Base-by-base conservation (phyloP, 2,329 filamentous ascomycete species). In the Colletotrichum sp. region DNA sequence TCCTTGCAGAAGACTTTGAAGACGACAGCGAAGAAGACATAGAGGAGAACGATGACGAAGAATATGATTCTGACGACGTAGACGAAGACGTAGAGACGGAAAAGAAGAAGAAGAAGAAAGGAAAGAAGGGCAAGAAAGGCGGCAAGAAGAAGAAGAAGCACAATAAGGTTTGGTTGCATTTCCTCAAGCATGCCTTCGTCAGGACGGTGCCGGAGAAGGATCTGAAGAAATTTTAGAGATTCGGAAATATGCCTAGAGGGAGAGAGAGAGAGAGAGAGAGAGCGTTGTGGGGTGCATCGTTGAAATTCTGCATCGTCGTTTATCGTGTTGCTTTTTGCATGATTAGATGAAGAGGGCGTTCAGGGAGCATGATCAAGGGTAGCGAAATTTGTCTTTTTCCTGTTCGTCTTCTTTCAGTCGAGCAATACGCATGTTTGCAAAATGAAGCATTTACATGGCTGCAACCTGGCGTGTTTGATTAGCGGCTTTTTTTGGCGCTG, bases 161-260 rank as follows among this genome's bases (percentile, higher is more conserved):
- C 79, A 93, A 94, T 82, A 92, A 93, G 82, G 88, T 92, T 7
- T 98, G 96, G 96, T 88, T 93, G 76, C 92, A 93, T 66, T 98
- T 98, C 82, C 86, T 98, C 32, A 85, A 88, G 75, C 92, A 95
- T 72, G 96, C 96, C 1, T 98, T 97, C 85, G 94, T 98, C 26
- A 91, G 92, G 52, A 96, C 93, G 5, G 86, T 94, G 80, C 89
- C 92, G 67, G 86, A 91, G 70, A 89, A 93, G 66, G 92, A 96
- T 55, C 87, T 98, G 44, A 86, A 90, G 80, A 85, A 89, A 78
- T 79, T 88, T 52, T 76, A 52, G 68, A 67, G 59, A 55, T 15
- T 16, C 63, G 32, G 52, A 60, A 13, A 26, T 26, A 18, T 5
- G 21, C 36, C 36, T 39, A 28, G 32, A 60, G 55, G 30, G 15